Conservation (phyloP, 129 eudicot species). For the Saussurea involucrata region DNA sequence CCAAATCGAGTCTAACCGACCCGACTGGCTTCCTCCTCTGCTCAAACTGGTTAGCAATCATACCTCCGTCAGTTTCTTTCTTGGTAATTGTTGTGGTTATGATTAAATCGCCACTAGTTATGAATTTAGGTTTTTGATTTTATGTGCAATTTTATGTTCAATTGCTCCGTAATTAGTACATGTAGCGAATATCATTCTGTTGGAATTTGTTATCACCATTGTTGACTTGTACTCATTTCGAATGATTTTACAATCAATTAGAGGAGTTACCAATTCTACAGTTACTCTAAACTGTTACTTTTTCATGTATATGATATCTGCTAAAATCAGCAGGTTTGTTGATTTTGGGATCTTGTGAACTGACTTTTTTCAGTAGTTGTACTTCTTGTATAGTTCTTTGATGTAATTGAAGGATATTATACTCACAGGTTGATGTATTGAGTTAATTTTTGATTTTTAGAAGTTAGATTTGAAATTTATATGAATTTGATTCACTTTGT, state of each 20-base stretch:
- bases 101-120: constrained; percentile 2
- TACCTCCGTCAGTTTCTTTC: background rate
- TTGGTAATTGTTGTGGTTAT: constrained; percentile 4
- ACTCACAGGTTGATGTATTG: background rate
- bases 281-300: background rate
- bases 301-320: background rate
- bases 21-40: background rate
- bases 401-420: background rate
- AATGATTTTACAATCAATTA: background rate
- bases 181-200: background rate
- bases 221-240: background rate
- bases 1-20: constrained; percentile 3
- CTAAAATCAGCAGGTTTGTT: background rate
- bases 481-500: background rate
- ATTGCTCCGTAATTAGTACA: background rate
- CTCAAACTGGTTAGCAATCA: background rate
- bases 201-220: background rate
- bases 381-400: background rate
- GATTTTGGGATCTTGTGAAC: background rate
- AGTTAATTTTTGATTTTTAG: background rate
- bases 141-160: background rate
- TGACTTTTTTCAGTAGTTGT: background rate
- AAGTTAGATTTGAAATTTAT: background rate
- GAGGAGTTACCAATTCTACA: background rate
- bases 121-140: background rate